Evolutionary conservation across 768 basidiomycete genomes (phyloP).

Genomic region (Gloeopeniophorella convolvens): DNA sequence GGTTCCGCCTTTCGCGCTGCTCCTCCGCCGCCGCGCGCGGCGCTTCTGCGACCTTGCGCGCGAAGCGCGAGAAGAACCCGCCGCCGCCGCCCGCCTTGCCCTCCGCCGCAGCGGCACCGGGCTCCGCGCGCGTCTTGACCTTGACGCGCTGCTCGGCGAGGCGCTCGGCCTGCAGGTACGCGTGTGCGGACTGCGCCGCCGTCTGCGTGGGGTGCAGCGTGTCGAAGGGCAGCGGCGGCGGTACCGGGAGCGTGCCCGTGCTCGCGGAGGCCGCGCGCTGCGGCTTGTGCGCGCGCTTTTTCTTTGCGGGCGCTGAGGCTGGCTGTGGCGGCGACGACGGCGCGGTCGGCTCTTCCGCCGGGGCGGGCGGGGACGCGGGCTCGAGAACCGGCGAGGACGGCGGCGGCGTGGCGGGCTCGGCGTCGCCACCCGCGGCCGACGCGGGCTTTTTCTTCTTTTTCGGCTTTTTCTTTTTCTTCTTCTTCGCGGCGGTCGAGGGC

Average conservation of each 20-base stretch:
- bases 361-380: not conserved
- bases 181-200: constrained; percentile 61
- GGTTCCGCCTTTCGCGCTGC: constrained; percentile 32
- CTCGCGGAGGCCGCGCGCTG: constrained; percentile 1
- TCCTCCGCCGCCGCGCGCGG: constrained; percentile 14
- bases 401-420: constrained; percentile 21
- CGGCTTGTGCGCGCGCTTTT: constrained; percentile 9
- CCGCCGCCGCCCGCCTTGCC: constrained; percentile 34
- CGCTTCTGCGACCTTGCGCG: constrained; percentile 31
- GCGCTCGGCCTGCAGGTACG: constrained; percentile 55
- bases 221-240: too few species aligned
- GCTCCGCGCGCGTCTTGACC: constrained; percentile 62
- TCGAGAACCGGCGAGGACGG: constrained; percentile 17
- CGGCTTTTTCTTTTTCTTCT: constrained; percentile 73
- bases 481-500: constrained; percentile 32
- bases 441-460: constrained; percentile 57
- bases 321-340: not conserved
- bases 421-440: constrained; percentile 22
- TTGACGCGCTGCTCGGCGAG: constrained; percentile 49
- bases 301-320: constrained; percentile 2
- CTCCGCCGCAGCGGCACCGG: constrained; percentile 44
- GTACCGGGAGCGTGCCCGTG: constrained; percentile 1
- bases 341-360: not conserved
- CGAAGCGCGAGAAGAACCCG: constrained; percentile 49
- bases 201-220: constrained; percentile 32